Evolutionary conservation across 495 filamentous ascomycete genomes (phyloP), one percentile per base, ranked within the genome.

Genomic region (Pseudomonodictys pantanalensis): DNA sequence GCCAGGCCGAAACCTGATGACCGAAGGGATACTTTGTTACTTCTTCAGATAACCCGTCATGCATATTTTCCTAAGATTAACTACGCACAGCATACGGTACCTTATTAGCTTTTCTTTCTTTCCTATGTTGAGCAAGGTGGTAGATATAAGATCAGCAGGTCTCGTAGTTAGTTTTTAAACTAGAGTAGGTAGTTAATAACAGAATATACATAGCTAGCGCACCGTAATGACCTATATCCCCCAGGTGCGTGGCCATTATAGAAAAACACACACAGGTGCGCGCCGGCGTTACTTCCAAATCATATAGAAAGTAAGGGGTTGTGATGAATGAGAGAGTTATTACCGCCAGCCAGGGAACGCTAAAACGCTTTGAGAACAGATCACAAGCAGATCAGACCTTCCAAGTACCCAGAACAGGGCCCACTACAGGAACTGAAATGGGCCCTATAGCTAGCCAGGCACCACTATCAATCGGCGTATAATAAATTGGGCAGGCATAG

Each of bases 121-220:
- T 61, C 52, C 52, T 66, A 47, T 66, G 46, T 66, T 66, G 43
- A 66, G 53, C 41, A 63, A 46, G 41, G 54, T 25, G 54, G 52
- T 63, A 63, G 54, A 47, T 52, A 63, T 29, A 15, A 1, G 54
- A 63, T 50, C 5, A 63, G 52, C 54, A 63, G 60, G 52, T 35
- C 32, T 35, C 32, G 15, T 35, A 15, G 32, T 35, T n/a, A n/a
- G n/a, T n/a, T n/a, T n/a, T n/a, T n/a, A n/a, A 60, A 60, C 30
- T 60, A 26, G 48, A 60, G 56, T 18, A 60, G 47, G 17, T 52
- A 39, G 4, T 24, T 30, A n/a, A 28, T 42, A 60, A 41, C 39
- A 60, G 47, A 52, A 60, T 52, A 33, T 60, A 60, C 18, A 57
- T 60, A 60, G 56, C 46, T 60, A 25, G 47, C 48, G 39, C 39